These are phyloP conservation scores for Aspergillus spinulosporus DNA, from an alignment of 2,329 filamentous ascomycete genomes.

Conservation along the genomic window DNA sequence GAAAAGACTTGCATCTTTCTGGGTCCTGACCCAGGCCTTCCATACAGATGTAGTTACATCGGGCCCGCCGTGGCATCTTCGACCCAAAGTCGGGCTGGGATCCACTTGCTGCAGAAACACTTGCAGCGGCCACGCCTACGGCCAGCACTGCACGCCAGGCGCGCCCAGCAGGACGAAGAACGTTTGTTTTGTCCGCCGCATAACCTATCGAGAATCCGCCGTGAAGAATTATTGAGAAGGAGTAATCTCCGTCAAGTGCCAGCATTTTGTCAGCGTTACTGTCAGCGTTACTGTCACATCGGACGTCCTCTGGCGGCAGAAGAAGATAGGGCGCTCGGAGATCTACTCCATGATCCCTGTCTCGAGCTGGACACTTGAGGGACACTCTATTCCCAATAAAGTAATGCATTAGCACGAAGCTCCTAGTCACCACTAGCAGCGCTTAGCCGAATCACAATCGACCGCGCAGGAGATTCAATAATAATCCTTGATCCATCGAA, in stretches of 20 bases:
- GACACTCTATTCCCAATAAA: constrained; percentile 18
- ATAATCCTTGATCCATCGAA: constrained; percentile 23
- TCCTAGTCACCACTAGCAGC: constrained; percentile 9
- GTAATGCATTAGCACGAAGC: constrained; percentile 23
- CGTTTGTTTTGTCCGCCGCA: constrained; percentile 19
- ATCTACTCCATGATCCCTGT: constrained; percentile 10
- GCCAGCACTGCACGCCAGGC: constrained; percentile 27
- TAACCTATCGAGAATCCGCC: neutral
- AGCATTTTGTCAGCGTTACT: neutral
- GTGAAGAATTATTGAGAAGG: neutral
- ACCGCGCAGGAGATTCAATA: constrained; percentile 14
- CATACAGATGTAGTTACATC: constrained; percentile 28
- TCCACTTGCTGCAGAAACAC: constrained; percentile 32
- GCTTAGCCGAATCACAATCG: constrained; percentile 20
- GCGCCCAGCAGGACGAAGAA: constrained; percentile 9
- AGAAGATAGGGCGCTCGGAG: neutral
- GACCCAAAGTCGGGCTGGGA: constrained; percentile 23
- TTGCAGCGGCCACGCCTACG: constrained; percentile 38
- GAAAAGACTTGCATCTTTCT: neutral
- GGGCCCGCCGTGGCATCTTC: constrained; percentile 37
- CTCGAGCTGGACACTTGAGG: constrained; percentile 7
- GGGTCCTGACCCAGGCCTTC: constrained; percentile 5
- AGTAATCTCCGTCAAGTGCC: neutral
- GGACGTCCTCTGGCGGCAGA: neutral
- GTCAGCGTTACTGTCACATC: neutral